Evolutionary conservation across 805 yeast species (phyloP).

Genomic region (Schwanniomyces pseudopolymorphus): DNA sequence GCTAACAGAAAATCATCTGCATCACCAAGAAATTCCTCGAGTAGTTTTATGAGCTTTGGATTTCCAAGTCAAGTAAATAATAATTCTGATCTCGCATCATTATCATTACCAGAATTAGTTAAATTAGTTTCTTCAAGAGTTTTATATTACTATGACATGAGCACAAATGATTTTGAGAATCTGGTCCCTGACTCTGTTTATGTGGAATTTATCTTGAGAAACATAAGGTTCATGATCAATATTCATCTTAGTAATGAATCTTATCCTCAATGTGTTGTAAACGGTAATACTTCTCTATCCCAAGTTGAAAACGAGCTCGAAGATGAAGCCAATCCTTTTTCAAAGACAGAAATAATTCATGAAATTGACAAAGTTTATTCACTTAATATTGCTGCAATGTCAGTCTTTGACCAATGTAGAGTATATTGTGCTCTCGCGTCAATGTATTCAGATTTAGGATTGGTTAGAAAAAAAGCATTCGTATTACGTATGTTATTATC

Average conservation of each 20-base stretch:
- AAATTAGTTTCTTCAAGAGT: constrained; percentile 27
- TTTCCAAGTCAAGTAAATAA: constrained; percentile 27
- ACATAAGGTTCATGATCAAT: constrained; percentile 57
- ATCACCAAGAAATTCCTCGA: constrained; percentile 37
- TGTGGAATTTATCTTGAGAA: constrained; percentile 68
- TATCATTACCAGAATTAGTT: constrained; percentile 34
- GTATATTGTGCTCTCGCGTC: constrained; percentile 67
- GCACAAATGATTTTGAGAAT: constrained; percentile 63
- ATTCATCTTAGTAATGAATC: constrained; percentile 43
- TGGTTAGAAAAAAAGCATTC: constrained; percentile 67
- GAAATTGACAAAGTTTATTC: constrained; percentile 37
- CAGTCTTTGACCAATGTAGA: constrained; percentile 53
- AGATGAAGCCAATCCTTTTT: constrained; percentile 8
- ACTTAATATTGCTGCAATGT: constrained; percentile 35
- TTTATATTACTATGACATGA: constrained; percentile 32
- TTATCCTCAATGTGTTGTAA: constrained; percentile 37
- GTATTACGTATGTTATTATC: constrained; percentile 64
- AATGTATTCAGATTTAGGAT: constrained; percentile 59
- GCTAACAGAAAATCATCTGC: constrained; percentile 5
- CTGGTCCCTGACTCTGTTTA: constrained; percentile 80
- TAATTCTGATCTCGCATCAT: constrained; percentile 23
- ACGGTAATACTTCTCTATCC: constrained; percentile 47
- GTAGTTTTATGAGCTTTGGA: constrained; percentile 23
- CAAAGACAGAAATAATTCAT: constrained; percentile 40
- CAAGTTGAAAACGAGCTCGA: neutral